These are phyloP conservation scores for Dendryphion nanum DNA, from an alignment of 2,329 filamentous ascomycete species.

Conservation along the genomic window DNA sequence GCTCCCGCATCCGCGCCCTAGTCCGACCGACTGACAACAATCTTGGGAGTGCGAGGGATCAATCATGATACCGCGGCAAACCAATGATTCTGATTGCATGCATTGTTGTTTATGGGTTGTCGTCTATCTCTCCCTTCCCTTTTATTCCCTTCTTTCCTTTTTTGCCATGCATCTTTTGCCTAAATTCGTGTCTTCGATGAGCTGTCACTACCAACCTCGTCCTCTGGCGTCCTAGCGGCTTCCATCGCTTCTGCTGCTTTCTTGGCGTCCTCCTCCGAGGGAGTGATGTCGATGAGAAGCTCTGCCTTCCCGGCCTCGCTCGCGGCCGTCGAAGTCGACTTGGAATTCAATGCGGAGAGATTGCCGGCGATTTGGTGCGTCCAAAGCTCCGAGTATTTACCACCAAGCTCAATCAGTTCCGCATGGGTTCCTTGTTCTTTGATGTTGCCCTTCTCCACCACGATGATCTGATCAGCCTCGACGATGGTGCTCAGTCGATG, in stretches of 20 bases:
- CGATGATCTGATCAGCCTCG: conserved; percentile 80
- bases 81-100: no score
- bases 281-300: conserved; percentile 22
- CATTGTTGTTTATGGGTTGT: no score
- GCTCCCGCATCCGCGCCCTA: no score
- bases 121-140: no score
- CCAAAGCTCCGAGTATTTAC: conserved; percentile 84
- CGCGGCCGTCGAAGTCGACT: conserved; percentile 13
- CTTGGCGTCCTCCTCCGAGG: conserved; percentile 18
- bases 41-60: no score
- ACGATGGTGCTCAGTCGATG: conserved; percentile 85
- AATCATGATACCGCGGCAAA: no score
- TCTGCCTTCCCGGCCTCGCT: conserved; percentile 11
- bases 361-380: conserved; percentile 65
- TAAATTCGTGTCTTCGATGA: no score
- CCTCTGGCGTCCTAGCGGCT: conserved; percentile 11
- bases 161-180: no score
- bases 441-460: conserved; percentile 73
- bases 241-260: conserved; percentile 8
- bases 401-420: conserved; percentile 67
- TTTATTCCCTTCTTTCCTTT: no score
- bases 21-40: no score
- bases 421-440: conserved; percentile 77
- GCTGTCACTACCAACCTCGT: no score
- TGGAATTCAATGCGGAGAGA: conserved; percentile 15